phyloP scores from a whole-genome alignment of 352 stramenopile species.

The Aphanomyces invadans region DNA sequence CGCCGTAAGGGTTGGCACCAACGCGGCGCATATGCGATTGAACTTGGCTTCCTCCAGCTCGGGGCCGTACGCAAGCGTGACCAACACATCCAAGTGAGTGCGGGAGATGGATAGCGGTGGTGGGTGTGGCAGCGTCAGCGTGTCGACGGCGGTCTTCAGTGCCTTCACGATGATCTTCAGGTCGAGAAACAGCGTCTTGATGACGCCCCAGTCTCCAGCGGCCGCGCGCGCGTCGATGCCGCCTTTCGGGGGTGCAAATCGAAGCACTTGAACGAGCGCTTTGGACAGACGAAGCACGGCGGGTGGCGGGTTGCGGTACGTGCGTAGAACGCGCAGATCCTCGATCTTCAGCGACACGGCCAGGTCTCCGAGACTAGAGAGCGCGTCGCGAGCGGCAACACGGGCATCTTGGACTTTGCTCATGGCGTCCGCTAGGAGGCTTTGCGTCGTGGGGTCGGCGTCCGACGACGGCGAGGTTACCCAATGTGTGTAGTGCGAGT shows the following conservation, averaged over 20 bases:
- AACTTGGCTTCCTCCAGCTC: constrained; percentile 21
- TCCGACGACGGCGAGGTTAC: neutral
- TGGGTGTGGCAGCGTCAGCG: neutral
- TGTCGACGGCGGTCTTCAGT: neutral
- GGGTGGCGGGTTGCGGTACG: constrained; percentile 17
- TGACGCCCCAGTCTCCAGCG: constrained; percentile 17
- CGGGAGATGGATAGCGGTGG: constrained; percentile 1
- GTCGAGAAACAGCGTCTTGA: constrained; percentile 22
- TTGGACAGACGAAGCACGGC: constrained; percentile 16
- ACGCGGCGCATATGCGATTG: constrained; percentile 14
- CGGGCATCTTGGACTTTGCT: constrained; percentile 9
- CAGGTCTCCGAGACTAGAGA: neutral
- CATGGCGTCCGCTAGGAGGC: neutral
- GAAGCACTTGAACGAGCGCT: constrained; percentile 18
- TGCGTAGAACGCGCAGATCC: constrained; percentile 20
- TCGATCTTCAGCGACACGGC: constrained; percentile 4
- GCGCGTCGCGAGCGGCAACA: neutral
- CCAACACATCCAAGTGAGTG: constrained; percentile 7
- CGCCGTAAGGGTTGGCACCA: constrained; percentile 10
- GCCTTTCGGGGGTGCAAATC: constrained; percentile 12
- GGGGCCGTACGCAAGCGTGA: neutral
- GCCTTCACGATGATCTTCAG: constrained; percentile 7
- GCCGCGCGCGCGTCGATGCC: constrained; percentile 7
- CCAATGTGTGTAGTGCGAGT: constrained; percentile 15
- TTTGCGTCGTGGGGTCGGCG: neutral